Percentiles rank a stretch among this genome's conserved stretches.
Conservation (phyloP, 106 monocot genomes). For the Xerophyta viscosa region DNA sequence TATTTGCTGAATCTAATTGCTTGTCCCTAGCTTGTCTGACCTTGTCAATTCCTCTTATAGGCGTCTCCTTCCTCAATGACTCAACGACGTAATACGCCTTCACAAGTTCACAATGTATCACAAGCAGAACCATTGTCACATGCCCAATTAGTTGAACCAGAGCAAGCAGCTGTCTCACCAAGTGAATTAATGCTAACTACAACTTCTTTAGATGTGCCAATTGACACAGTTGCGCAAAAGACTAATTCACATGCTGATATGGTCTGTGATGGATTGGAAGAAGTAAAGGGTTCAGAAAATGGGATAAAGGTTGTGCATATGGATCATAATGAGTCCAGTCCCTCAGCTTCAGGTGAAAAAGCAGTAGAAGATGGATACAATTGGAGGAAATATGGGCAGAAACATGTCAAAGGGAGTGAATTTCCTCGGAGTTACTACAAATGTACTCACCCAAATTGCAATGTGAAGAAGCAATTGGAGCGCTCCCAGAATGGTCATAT, state of each 20-base stretch:
- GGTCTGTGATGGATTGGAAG: conserved; percentile 24
- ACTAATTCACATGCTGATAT: conserved; percentile 15
- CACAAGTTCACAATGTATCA: conserved; percentile 21
- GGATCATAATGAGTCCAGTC: conserved; percentile 28
- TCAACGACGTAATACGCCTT: conserved; percentile 20
- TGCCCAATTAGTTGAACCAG: conserved; percentile 18
- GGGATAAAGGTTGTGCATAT: conserved; percentile 14
- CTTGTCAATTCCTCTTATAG: conserved; percentile 20
- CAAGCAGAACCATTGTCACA: conserved; percentile 11
- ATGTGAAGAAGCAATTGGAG: conserved; percentile 90
- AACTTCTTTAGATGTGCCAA: conserved; percentile 19
- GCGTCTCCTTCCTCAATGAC: too few relatives aligned
- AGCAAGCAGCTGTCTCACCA: conserved; percentile 19
- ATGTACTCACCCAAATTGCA: conserved; percentile 96
- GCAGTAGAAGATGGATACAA: conserved; percentile 89
- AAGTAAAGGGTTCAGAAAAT: conserved; percentile 22
- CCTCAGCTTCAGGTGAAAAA: conserved; percentile 31
- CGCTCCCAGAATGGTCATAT: conserved; percentile 89
- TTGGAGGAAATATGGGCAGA: conserved; percentile 98
- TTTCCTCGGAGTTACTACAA: conserved; percentile 94
- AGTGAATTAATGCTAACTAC: conserved; percentile 12
- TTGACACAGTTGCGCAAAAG: conserved; percentile 6
- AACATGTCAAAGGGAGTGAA: conserved; percentile 97
- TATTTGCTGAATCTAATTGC: not conserved
- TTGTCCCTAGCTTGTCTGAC: not conserved